Base-by-base conservation (phyloP, 768 basidiomycete species). In the Phanerochaete sordida region DNA sequence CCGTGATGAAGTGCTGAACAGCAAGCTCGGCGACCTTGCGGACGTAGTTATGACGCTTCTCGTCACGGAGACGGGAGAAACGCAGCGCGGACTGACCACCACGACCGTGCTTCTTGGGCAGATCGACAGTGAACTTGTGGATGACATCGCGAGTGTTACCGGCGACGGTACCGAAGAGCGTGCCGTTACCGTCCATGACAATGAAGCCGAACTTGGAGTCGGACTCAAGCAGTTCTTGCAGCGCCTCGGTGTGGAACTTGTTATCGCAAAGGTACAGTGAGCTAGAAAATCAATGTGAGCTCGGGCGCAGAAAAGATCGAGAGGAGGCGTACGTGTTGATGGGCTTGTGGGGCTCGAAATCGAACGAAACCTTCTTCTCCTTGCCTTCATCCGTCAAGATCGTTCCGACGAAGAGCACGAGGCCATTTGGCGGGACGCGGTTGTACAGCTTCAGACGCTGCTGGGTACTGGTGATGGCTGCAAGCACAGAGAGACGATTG, bases 61-160 rank as follows among this genome's bases (percentile, higher is more conserved):
- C 97, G 74, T 98, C 97, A 70, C 97, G 91, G 52, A 99, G 85
- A 81, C 97, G 96, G 43, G 96, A 93, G 86, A 99, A 99, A 90
- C 97, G 97, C 46, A 98, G 84, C 26, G 97, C 97, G 57, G 97
- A 98, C 76, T 99, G 97, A 75, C 97, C 97, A 85, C 97, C 97
- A 81, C 97, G 95, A 64, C 96, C 96, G 74, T 98, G 97, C 81
- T 99, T 99, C 81, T 99, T 99, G 45, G 97, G 97, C 11, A 98
- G 84, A 75, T 98, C 97, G 72, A 99, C 97, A 21, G 93, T 93
- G 79, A 98, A 98, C 76, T 98, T 98, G 79, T 99, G 97, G 58
- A 96, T 81, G 55, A 99, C 86, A 65, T 98, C 95, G 64, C 97
- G 93, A 21, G 97, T 96, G 76, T 98, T 98, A 50, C 97, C 97